phyloP scores from a whole-genome alignment of 2,329 filamentous ascomycete genomes.

The Microcera coccophila region DNA sequence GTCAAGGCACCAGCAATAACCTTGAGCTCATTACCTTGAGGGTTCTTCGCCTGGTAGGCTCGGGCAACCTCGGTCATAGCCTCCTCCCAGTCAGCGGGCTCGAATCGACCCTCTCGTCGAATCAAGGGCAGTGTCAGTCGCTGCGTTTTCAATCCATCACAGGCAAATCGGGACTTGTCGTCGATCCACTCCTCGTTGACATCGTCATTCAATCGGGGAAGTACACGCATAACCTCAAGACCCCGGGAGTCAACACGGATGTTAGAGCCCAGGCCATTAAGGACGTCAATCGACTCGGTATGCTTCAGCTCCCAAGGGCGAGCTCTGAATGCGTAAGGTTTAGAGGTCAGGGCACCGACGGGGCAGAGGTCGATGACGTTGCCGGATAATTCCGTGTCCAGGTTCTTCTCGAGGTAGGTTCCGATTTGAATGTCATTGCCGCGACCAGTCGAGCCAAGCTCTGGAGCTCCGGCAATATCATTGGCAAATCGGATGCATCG shows the following conservation, averaged over 20 bases:
- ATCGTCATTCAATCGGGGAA: conserved; percentile 93
- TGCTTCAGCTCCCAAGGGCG: conserved; percentile 97
- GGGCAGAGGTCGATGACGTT: conserved; percentile 99
- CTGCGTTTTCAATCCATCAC: conserved; percentile 94
- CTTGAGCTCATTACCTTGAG: conserved; percentile 93
- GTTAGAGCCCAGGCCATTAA: conserved; percentile 88
- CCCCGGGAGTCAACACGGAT: conserved; percentile 92
- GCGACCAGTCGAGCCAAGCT: conserved; percentile 89
- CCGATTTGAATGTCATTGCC: conserved; percentile 98
- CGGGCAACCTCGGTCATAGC: conserved; percentile 81
- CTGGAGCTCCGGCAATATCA: conserved; percentile 91
- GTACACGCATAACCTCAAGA: conserved; percentile 90
- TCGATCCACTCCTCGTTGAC: conserved; percentile 99
- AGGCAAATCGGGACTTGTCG: conserved; percentile 95
- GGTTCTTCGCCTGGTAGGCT: conserved; percentile 73
- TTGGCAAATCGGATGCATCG: conserved; percentile 97
- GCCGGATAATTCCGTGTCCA: conserved; percentile 91
- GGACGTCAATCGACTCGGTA: conserved; percentile 91
- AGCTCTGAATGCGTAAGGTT: conserved; percentile 95
- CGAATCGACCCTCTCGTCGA: conserved; percentile 83
- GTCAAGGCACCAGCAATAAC: conserved; percentile 85
- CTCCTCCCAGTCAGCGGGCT: conserved; percentile 93
- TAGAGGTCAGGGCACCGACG: conserved; percentile 92
- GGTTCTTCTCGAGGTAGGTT: conserved; percentile 90
- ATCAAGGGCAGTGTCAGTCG: conserved; percentile 89